These are phyloP conservation scores for Periconia macrospinosa DNA, from an alignment of 2,329 filamentous ascomycete genomes.

Conservation along the genomic window DNA sequence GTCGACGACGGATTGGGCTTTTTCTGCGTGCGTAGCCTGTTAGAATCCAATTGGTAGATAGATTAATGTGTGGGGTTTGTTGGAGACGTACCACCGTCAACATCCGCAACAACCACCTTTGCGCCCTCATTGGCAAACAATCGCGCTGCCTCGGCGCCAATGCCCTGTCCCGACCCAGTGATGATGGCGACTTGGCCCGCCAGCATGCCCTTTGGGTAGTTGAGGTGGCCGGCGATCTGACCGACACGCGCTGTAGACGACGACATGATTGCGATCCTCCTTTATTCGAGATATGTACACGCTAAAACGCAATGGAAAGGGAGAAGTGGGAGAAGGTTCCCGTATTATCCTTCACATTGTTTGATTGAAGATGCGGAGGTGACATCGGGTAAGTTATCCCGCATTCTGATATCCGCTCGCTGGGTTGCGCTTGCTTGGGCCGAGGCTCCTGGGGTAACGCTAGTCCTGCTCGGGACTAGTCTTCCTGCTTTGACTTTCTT, in stretches of 20 bases:
- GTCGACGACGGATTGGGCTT: constrained; percentile 68
- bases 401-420: too few species aligned
- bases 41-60: constrained; percentile 2
- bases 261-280: constrained; percentile 2
- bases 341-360: too few species aligned
- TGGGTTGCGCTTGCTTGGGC: too few species aligned
- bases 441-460: too few species aligned
- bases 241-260: constrained; percentile 53
- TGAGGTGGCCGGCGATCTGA: constrained; percentile 78
- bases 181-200: constrained; percentile 83
- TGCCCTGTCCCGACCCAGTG: constrained; percentile 83
- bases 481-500: too few species aligned
- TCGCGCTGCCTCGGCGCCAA: constrained; percentile 80
- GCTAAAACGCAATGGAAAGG: too few species aligned
- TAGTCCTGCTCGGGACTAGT: too few species aligned
- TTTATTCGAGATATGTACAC: too few species aligned
- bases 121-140: constrained; percentile 88
- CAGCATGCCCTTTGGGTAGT: constrained; percentile 78
- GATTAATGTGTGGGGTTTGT: neutral
- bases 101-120: constrained; percentile 80
- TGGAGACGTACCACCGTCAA: constrained; percentile 63
- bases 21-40: constrained; percentile 56
- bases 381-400: too few species aligned
- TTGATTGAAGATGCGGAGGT: too few species aligned
- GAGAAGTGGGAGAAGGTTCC: too few species aligned